phyloP scores from a whole-genome alignment of 192 early-diverging fungal species.

The Helicostylum pulchrum region DNA sequence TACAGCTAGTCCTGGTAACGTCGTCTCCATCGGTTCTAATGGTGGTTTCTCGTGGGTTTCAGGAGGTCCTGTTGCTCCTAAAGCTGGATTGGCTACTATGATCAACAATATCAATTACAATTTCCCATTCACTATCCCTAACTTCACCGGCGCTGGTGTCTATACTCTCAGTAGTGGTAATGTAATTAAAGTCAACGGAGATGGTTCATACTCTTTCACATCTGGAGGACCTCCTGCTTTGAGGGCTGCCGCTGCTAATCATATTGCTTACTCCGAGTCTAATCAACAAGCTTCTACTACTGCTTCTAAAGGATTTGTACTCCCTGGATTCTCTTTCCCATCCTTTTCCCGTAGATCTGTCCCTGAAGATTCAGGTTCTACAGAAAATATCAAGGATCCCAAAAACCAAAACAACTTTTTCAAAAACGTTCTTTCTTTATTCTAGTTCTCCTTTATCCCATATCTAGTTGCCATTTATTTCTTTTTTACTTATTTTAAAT shows the following conservation, averaged over 20 bases:
- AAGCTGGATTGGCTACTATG: background rate
- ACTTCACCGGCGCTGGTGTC: background rate
- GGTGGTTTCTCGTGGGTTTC: background rate
- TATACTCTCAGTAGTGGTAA: background rate
- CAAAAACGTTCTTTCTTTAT: background rate
- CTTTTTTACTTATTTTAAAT: background rate
- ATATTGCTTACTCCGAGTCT: background rate
- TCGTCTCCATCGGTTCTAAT: background rate
- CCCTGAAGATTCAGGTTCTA: background rate
- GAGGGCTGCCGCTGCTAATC: background rate
- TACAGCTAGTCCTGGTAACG: background rate
- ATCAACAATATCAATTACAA: background rate
- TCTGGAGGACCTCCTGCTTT: background rate
- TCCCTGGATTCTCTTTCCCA: constrained; percentile 1
- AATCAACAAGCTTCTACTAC: background rate
- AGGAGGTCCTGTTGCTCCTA: too few relatives aligned
- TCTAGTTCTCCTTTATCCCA: background rate
- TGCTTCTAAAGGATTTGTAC: background rate
- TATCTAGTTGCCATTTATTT: too few relatives aligned
- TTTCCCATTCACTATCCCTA: background rate
- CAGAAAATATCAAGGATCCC: background rate
- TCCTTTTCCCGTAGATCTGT: constrained; percentile 1
- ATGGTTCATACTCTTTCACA: background rate
- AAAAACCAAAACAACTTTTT: background rate
- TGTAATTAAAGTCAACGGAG: background rate